A percentile compares a stretch with the other conserved stretches of the same genome.
phyloP scores from a whole-genome alignment of 257 asterid genomes.

The Solanum megistacrolobum region DNA sequence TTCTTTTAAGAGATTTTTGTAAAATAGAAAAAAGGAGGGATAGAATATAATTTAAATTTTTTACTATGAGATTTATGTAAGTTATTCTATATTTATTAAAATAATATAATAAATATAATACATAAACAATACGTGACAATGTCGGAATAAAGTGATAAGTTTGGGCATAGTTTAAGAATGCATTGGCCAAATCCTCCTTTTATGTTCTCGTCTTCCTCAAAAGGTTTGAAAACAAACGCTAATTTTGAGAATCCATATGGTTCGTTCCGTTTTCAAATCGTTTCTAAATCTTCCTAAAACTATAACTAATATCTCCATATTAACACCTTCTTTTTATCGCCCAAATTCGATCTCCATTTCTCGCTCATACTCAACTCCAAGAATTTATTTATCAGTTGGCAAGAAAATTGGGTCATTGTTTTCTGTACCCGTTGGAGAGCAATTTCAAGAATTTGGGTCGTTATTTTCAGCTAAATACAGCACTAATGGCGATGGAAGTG shows the following conservation, averaged over 20 bases:
- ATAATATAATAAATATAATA: too few relatives aligned
- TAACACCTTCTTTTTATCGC: slow-evolving; percentile 4
- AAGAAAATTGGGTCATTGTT: slow-evolving; percentile 1
- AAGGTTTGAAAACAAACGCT: not conserved
- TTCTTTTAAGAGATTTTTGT: too few relatives aligned
- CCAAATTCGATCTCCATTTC: not conserved
- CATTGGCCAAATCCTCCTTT: not conserved
- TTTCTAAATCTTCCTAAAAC: slow-evolving; percentile 27
- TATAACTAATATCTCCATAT: slow-evolving; percentile 14
- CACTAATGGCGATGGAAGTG: slow-evolving; percentile 3
- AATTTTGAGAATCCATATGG: slow-evolving; percentile 22
- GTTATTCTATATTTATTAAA: too few relatives aligned
- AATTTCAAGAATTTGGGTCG: slow-evolving; percentile 1
- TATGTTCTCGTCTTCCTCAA: not conserved
- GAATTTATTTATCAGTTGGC: not conserved
- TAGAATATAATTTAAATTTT: too few relatives aligned
- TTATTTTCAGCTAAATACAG: slow-evolving; percentile 18
- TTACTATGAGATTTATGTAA: too few relatives aligned
- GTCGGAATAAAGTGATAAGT: too few relatives aligned
- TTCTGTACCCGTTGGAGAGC: not conserved
- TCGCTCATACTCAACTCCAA: not conserved
- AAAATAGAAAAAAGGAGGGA: too few relatives aligned
- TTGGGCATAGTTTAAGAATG: not conserved
- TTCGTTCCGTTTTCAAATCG: slow-evolving; percentile 28
- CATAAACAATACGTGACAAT: too few relatives aligned